Evolutionary conservation across 306 rosid species (phyloP), one percentile per base, ranked within the genome.

Genomic region (Rubus parviflorus): DNA sequence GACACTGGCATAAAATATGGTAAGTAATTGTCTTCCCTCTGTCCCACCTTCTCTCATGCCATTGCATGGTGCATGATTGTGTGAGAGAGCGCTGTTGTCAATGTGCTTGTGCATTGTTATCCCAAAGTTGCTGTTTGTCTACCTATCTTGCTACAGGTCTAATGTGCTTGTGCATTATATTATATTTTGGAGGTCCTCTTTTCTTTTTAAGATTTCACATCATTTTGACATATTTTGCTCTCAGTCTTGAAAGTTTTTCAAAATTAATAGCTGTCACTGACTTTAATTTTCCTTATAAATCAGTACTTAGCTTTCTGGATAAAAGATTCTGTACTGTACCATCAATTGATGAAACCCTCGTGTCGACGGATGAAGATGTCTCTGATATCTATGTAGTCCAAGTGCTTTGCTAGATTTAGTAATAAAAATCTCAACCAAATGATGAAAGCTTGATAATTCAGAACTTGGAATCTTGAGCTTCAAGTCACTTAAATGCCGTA

Each of bases 1-100:
- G 71, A 53, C 85, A 52, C 77, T 72, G 81, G 77, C 68, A 68
- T 64, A 54, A 20, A 14, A 41, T 57, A 35, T 17, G 68, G 82
- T 72, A 49, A 56, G 68, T 13, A 45, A 78, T 38, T 35, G 47
- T 67, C 70, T 56, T 30, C 52, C 15, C 12, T 70, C 47, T 3
- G 43, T 20, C 35, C 20, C 25, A 16, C 57, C 58, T 45, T 58
- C 42, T 20, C 43, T 8, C 38, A 5, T 58, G 51, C 62, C 54
- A 13, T 4, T 72, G 54, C 73, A 17, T 42, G 14, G 19, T 67
- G 60, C 66, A 47, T 47, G 54, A 11, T 3, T 38, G 42, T 63
- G 58, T 63, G 47, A 13, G 61, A 48, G 23, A 12, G 19, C 17
- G 3, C 49, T 68, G 4, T 45, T 68, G 25, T 58, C 10, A 58